Evolutionary conservation across 1,284 basidiomycete genomes (phyloP), one percentile per base, ranked within the genome.

Genomic region (Leccinum fallax): DNA sequence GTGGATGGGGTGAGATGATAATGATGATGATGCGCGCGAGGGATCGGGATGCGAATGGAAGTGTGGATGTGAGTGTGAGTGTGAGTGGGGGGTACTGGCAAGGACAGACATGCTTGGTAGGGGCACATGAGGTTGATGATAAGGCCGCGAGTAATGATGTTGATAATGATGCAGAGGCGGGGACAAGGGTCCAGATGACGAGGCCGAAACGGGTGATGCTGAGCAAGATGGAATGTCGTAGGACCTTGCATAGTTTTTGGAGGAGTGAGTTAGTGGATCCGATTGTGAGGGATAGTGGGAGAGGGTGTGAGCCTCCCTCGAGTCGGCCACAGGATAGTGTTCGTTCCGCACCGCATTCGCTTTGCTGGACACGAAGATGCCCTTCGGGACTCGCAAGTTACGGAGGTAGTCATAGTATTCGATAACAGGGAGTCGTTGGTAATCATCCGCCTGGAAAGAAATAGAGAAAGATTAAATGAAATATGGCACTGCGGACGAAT

Each of bases 391-490:
- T 26, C 81, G 80, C 59, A 90, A 78, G 60, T 77, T 81, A 61
- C 85, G 83, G 63, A 90, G 82, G 71, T 88, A 88, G 53, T 88
- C 84, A 65, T 88, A 90, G 68, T 82, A 81, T 65, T 90, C 88
- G 60, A 90, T 79, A 21, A 87, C 82, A 34, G 89, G 88, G 15
- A 90, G 79, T 55, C 81, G 81, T 15, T 79, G 78, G 69, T 89
- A 89, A 70, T 90, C 87, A 65, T 84, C 84, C 21, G 83, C 87
- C 88, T 90, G 67, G 1, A 28, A 28, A 28, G 16, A 26, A 10
- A 52, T 16, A 52, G 16, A 61, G 54, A 32, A 57, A 62, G 62
- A 16, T 24, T 16, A 26, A 48, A 53, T 69, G 40, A 72, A 67
- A 60, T 43, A 40, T n/a, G 19, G 46, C 49, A 24, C 60, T 51